These are phyloP conservation scores for Thraustochytrium striatum DNA, from an alignment of 352 stramenopile genomes.

Conservation along the genomic window DNA sequence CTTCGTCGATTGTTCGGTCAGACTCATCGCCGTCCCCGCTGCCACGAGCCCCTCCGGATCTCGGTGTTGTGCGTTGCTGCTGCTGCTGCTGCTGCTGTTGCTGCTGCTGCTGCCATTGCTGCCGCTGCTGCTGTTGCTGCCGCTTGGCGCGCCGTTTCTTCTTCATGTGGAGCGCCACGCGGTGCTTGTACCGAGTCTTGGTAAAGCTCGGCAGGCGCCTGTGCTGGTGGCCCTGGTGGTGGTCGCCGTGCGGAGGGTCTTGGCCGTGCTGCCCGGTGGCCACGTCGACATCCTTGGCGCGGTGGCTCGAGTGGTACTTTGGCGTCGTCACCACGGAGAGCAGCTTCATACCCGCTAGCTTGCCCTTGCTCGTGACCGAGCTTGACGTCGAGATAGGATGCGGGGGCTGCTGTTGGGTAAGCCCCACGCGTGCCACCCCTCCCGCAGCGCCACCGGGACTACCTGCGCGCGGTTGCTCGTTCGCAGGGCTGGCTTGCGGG, in stretches of 20 bases:
- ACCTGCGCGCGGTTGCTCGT: not conserved
- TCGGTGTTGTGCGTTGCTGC: not conserved
- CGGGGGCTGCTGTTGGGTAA: not conserved
- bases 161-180: not conserved
- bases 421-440: not conserved
- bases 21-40: not conserved
- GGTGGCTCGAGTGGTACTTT: not conserved
- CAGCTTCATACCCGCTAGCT: not conserved
- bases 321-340: not conserved
- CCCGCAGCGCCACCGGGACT: not conserved
- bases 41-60: not conserved
- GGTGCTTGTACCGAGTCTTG: not conserved
- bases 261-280: not conserved
- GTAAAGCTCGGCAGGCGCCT: not conserved
- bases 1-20: not conserved
- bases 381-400: not conserved
- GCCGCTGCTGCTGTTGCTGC: not conserved
- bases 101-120: not conserved
- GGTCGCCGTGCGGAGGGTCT: no score
- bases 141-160: not conserved
- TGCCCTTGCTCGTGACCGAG: not conserved
- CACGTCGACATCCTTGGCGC: not conserved
- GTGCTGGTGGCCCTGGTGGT: no score
- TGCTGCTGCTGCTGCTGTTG: not conserved
- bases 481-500: not conserved